These are phyloP conservation scores for Pleurotus platypus DNA, from an alignment of 768 basidiomycete genomes.

Conservation along the genomic window DNA sequence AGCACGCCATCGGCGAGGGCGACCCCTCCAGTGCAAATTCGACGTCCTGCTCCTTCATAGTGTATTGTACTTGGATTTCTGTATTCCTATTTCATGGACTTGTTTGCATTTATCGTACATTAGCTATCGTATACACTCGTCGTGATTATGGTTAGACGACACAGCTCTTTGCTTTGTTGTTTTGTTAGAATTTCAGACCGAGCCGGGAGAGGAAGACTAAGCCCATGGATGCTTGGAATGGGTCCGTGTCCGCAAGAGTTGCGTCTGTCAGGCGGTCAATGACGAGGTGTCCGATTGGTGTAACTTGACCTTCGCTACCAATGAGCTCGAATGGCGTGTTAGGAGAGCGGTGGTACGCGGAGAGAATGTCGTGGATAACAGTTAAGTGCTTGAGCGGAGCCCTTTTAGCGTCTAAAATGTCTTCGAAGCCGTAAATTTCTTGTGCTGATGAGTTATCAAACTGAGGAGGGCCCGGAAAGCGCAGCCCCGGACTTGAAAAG, in stretches of 20 bases:
- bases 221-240: slow-evolving; percentile 49
- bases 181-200: slow-evolving; percentile 23
- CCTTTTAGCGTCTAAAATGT: background rate
- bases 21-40: slow-evolving; percentile 1
- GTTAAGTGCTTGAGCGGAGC: slow-evolving; percentile 1
- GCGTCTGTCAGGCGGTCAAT: slow-evolving; percentile 30
- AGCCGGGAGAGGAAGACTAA: slow-evolving; percentile 36
- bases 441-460: background rate
- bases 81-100: background rate
- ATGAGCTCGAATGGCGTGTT: background rate
- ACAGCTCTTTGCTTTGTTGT: background rate
- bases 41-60: background rate
- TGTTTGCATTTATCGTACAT: background rate
- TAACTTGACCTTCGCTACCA: background rate
- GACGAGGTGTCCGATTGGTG: slow-evolving; percentile 11
- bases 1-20: slow-evolving; percentile 4
- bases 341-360: background rate
- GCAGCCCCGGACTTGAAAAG: background rate
- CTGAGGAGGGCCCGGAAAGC: background rate
- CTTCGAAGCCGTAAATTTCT: background rate
- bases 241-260: slow-evolving; percentile 27
- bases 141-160: no score
- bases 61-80: background rate
- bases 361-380: background rate
- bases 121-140: background rate